Conservation (phyloP, 2,329 filamentous ascomycete genomes). For the Elsinoe arachidis region DNA sequence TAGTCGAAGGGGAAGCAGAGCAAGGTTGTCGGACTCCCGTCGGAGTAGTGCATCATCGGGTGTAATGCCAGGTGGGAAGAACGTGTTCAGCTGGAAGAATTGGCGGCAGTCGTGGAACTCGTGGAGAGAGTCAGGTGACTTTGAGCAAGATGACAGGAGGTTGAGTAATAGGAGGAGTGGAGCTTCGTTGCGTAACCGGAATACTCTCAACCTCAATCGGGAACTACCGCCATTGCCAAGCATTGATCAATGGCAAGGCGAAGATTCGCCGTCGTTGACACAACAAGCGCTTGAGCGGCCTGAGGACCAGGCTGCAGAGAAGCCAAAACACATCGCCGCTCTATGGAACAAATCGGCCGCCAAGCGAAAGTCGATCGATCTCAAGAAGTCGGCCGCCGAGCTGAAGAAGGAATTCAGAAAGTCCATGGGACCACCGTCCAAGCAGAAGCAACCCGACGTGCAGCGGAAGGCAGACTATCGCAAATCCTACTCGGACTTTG, state of each 20-base stretch:
- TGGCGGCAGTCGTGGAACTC: slow-evolving; percentile 18
- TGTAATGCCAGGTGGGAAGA: slow-evolving; percentile 8
- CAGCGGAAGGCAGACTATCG: slow-evolving; percentile 4
- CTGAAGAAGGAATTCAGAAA: slow-evolving; percentile 8
- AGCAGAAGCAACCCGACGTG: not conserved
- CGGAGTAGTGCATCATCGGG: slow-evolving; percentile 13
- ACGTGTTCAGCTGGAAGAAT: slow-evolving; percentile 11
- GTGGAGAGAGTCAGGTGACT: slow-evolving; percentile 25
- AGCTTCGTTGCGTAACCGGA: slow-evolving; percentile 13
- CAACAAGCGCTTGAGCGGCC: not conserved
- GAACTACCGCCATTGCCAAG: slow-evolving; percentile 41
- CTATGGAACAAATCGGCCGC: slow-evolving; percentile 6
- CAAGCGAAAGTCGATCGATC: not conserved
- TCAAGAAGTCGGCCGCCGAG: slow-evolving; percentile 6
- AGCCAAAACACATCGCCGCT: slow-evolving; percentile 4
- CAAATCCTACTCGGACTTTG: slow-evolving; percentile 11
- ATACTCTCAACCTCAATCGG: slow-evolving; percentile 36
- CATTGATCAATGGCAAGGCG: slow-evolving; percentile 32
- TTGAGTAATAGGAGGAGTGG: slow-evolving; percentile 15
- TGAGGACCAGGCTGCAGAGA: not conserved
- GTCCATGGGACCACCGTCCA: slow-evolving; percentile 3
- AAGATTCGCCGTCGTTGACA: slow-evolving; percentile 16
- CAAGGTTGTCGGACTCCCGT: not conserved
- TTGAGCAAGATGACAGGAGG: slow-evolving; percentile 11
- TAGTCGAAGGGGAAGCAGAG: slow-evolving; percentile 9